Percentiles rank a stretch among this genome's conserved stretches.
These are phyloP conservation scores for Neurospora sp. DNA, from an alignment of 495 filamentous ascomycete genomes.

Conservation along the genomic window DNA sequence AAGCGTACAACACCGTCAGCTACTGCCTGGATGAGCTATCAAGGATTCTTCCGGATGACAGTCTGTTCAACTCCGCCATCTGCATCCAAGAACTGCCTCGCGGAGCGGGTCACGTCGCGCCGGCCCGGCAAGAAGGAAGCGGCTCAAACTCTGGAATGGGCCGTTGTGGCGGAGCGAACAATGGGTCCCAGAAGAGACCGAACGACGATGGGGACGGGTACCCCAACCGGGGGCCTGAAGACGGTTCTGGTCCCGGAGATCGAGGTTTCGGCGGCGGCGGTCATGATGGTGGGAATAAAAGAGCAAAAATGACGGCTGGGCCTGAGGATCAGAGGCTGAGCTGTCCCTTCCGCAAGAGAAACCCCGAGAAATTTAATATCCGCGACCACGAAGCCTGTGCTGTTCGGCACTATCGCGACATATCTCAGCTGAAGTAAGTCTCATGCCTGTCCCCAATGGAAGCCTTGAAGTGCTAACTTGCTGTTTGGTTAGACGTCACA, in stretches of 20 bases:
- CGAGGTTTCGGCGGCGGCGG: not conserved
- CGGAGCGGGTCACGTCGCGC: not conserved
- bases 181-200: slow-evolving; percentile 1
- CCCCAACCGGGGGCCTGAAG: not conserved
- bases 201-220: not conserved
- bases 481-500: slow-evolving; percentile 13
- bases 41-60: slow-evolving; percentile 8
- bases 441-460: not conserved
- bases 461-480: not conserved
- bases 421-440: slow-evolving; percentile 25
- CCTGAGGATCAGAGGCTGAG: slow-evolving; percentile 8
- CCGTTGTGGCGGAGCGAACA: not conserved
- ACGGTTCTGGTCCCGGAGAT: not conserved
- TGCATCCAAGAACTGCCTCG: slow-evolving; percentile 1
- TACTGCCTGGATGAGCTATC: slow-evolving; percentile 20
- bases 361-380: slow-evolving; percentile 28
- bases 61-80: not conserved
- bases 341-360: slow-evolving; percentile 31
- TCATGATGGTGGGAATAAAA: not conserved
- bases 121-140: not conserved
- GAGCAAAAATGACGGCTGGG: not conserved
- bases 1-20: slow-evolving; percentile 12
- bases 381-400: slow-evolving; percentile 23
- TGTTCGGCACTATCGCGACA: slow-evolving; percentile 13
- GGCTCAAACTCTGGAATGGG: not conserved